Base-by-base conservation (phyloP, 2,329 filamentous ascomycete genomes). In the Xylaria sp. region DNA sequence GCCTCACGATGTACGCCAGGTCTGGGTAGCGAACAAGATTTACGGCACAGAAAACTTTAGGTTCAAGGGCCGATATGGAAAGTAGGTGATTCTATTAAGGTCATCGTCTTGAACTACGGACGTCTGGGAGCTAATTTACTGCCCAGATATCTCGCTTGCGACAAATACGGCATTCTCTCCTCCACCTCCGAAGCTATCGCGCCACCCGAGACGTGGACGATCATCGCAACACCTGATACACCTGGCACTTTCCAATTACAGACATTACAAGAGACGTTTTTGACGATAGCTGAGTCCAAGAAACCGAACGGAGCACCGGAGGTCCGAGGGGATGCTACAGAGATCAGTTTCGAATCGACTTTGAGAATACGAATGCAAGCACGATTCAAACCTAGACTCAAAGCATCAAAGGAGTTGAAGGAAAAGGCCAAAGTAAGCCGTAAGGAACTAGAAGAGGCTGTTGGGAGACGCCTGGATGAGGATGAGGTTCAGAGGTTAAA, bases 1-100 rank as follows among this genome's bases (percentile, higher is more conserved):
- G 81, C 96, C 96, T 59, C 94, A 97, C 80, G 94, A 98, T 79
- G 94, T 98, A 68, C 86, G 95, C 69, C 94, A 97, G 83, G 96
- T 99, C 17, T 99, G 95, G 93, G 89, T 98, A 72, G 93, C 93
- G 68, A 97, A 92, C 74, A 88, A 87, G 73, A 90, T 97, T 13
- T 88, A 91, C 0, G 95, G 95, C 3, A 95, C 92, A 1, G 93
- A 97, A 71, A 86, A 87, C 40, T 91, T 93, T 74, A 92, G 92
- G 66, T 92, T 99, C 80, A 97, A 97, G 81, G 93, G 93, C 0
- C 92, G 95, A 75, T 93, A 97, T 80, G 94, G 94, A 71, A 91
- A 88, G 91, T 94, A 77, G 68, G 84, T 80, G 23, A 17, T 51
- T 40, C n/a, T 44, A 33, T 23, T 13, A 10, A 15, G 2, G 11